Percentiles rank a stretch among this genome's conserved stretches.
Evolutionary conservation across 2,329 filamentous ascomycete genomes (phyloP).

Genomic region (Neobulgaria alba): DNA sequence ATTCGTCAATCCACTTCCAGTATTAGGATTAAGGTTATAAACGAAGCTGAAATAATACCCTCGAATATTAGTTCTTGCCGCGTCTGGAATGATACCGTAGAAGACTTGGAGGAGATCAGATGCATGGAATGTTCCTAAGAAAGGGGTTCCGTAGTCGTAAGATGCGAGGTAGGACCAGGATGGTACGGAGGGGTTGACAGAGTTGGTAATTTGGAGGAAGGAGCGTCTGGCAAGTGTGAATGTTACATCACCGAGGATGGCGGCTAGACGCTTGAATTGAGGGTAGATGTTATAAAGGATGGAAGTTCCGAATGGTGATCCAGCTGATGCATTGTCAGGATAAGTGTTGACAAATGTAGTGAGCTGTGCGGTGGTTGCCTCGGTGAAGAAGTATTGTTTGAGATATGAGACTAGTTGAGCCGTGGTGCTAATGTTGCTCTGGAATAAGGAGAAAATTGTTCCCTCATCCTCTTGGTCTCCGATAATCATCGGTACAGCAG

Average conservation of each 20-base stretch:
- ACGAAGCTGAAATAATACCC: slow-evolving; percentile 68
- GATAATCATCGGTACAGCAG: slow-evolving; percentile 54
- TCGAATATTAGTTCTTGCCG: slow-evolving; percentile 49
- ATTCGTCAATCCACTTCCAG: too few relatives aligned
- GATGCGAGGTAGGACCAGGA: slow-evolving; percentile 68
- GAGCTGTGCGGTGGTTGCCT: slow-evolving; percentile 43
- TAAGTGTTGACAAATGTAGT: slow-evolving; percentile 54
- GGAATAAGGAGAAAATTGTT: slow-evolving; percentile 64
- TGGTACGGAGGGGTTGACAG: slow-evolving; percentile 48
- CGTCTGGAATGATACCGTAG: slow-evolving; percentile 33
- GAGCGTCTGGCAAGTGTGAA: slow-evolving; percentile 65
- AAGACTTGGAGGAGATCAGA: slow-evolving; percentile 52
- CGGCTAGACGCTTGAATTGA: slow-evolving; percentile 67
- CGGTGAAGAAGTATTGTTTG: slow-evolving; percentile 47
- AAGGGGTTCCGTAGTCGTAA: slow-evolving; percentile 61
- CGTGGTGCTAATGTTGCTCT: slow-evolving; percentile 57
- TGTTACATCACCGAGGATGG: slow-evolving; percentile 64
- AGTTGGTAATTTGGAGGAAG: slow-evolving; percentile 43
- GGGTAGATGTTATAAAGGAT: slow-evolving; percentile 65
- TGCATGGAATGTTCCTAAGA: slow-evolving; percentile 70
- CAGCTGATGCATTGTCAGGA: slow-evolving; percentile 37
- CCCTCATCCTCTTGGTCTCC: slow-evolving; percentile 77
- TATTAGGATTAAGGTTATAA: slow-evolving; percentile 33
- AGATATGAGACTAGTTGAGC: slow-evolving; percentile 55
- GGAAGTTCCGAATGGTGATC: slow-evolving; percentile 65